These are phyloP conservation scores for Mycena epipterygia DNA, from an alignment of 768 basidiomycete species.

Conservation along the genomic window DNA sequence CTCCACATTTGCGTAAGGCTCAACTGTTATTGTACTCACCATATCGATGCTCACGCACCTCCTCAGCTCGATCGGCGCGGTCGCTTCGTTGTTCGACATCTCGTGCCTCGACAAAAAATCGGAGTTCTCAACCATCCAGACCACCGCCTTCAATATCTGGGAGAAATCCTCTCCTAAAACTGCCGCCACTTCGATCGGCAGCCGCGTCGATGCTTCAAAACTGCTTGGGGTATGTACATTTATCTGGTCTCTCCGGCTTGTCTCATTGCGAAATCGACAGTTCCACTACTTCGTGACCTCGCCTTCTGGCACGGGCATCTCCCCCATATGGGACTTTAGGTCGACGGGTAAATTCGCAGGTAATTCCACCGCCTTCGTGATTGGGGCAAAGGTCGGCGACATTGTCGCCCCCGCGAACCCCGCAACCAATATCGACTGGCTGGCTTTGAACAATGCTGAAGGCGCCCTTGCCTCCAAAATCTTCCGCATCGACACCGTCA, in stretches of 20 bases:
- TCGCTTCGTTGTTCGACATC: constrained; percentile 68
- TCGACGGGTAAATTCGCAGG: constrained; percentile 33
- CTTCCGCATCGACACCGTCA: constrained; percentile 45
- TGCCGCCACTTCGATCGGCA: constrained; percentile 21
- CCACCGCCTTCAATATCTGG: constrained; percentile 47
- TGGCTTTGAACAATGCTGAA: constrained; percentile 49
- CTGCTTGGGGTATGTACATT: neutral
- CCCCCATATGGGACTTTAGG: constrained; percentile 57
- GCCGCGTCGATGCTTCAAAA: neutral
- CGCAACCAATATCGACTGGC: constrained; percentile 53
- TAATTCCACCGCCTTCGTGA: constrained; percentile 17
- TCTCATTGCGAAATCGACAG: neutral
- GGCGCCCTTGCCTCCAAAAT: constrained; percentile 53
- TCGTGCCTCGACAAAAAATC: constrained; percentile 57
- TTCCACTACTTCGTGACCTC: constrained; percentile 59
- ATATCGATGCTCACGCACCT: neutral
- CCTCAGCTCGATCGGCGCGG: constrained; percentile 60
- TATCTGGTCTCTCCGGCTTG: constrained; percentile 21
- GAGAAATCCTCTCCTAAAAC: constrained; percentile 25
- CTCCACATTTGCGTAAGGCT: constrained; percentile 54
- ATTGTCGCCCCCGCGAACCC: constrained; percentile 44
- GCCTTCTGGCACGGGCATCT: constrained; percentile 44
- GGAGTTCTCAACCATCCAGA: constrained; percentile 2
- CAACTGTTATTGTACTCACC: neutral
- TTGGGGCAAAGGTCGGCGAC: constrained; percentile 43